Conservation (phyloP, 1,139 yeast species). For the Kazachstania sp. region DNA sequence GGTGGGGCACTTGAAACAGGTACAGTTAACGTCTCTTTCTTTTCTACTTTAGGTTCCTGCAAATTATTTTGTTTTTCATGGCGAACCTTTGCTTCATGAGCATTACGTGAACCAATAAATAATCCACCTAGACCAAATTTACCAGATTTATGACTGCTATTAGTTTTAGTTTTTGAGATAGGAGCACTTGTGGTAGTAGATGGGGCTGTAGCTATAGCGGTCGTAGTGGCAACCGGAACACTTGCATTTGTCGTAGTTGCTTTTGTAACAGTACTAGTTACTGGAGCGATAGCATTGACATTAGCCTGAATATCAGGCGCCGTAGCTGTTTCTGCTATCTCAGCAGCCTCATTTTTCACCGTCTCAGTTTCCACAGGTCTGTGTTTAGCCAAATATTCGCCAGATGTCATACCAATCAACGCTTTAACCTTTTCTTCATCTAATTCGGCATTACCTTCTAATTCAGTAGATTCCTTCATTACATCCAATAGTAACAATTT, state of each 20-base stretch:
- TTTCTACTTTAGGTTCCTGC: background rate
- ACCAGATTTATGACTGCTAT: background rate
- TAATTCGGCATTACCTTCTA: constrained; percentile 23
- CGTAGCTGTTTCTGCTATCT: background rate
- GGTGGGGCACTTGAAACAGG: background rate
- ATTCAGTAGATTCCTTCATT: constrained; percentile 21
- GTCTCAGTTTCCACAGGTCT: background rate
- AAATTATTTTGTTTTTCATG: background rate
- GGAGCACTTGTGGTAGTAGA: too few species aligned
- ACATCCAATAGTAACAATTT: constrained; percentile 21
- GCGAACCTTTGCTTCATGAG: background rate
- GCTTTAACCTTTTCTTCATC: constrained; percentile 26
- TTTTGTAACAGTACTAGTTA: too few species aligned
- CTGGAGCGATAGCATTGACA: background rate
- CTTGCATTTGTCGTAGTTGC: too few species aligned
- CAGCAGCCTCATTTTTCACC: background rate
- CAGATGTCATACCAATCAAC: constrained; percentile 26
- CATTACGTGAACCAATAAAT: constrained; percentile 1
- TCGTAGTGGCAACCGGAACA: too few species aligned
- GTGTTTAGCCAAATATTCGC: constrained; percentile 15
- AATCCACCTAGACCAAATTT: constrained; percentile 6
- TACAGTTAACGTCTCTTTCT: background rate
- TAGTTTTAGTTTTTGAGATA: background rate
- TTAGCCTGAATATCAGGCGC: background rate
- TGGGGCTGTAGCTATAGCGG: too few species aligned